Conservation (phyloP, 108 stramenopile species). For the Aurantiochytrium sp. region DNA sequence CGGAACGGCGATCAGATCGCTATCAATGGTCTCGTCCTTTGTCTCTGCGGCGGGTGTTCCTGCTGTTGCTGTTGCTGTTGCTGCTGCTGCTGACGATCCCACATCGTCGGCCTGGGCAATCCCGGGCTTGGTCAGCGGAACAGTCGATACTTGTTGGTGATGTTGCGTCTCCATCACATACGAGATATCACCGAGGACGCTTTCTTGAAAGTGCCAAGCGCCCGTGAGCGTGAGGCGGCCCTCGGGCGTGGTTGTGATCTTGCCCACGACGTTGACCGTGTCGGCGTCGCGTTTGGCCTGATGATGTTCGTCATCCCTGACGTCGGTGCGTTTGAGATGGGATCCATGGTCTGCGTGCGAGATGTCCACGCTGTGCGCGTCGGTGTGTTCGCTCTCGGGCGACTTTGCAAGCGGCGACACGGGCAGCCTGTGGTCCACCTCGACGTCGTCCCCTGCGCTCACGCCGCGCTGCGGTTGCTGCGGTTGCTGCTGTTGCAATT, state of each 20-base stretch:
- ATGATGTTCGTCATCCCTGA: background rate
- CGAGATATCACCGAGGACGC: background rate
- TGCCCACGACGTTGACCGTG: background rate
- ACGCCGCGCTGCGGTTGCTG: too few relatives aligned
- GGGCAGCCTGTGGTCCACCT: background rate
- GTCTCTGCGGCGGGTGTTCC: background rate
- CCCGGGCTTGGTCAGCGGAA: background rate
- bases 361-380: background rate
- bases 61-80: background rate
- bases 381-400: background rate
- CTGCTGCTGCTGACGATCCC: background rate
- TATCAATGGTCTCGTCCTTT: background rate
- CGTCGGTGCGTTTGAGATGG: background rate
- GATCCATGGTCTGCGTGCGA: background rate
- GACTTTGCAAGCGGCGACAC: background rate
- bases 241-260: background rate
- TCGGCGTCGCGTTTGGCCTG: background rate
- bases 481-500: too few relatives aligned
- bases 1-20: background rate
- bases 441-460: background rate
- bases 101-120: background rate
- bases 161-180: background rate
- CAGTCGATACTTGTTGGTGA: background rate
- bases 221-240: background rate
- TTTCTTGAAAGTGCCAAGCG: background rate